Evolutionary conservation across 345 rosid genomes (phyloP).

Genomic region (Cardamine resedifolia): DNA sequence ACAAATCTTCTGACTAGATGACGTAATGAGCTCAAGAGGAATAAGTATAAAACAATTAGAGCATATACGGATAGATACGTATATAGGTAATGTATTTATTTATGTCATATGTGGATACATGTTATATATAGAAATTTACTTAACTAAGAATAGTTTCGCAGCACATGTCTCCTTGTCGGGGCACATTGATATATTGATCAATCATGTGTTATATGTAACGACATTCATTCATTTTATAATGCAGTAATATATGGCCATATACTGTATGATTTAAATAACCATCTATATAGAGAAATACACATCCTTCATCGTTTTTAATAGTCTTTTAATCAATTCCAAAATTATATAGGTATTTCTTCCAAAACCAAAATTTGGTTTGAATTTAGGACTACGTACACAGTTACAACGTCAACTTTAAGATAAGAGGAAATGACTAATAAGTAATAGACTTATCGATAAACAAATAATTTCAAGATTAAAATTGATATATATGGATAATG

Average conservation of each 20-base stretch:
- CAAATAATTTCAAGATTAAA: conserved; percentile 13
- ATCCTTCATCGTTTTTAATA: not conserved
- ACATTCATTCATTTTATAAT: conserved; percentile 36
- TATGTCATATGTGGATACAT: conserved; percentile 16
- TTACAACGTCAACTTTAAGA: conserved; percentile 20
- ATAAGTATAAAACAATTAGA: not conserved
- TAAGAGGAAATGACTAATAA: conserved; percentile 1
- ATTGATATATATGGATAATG: conserved; percentile 26
- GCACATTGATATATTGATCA: conserved; percentile 38
- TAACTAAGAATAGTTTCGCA: conserved; percentile 32
- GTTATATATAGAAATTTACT: conserved; percentile 23
- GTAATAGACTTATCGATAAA: conserved; percentile 4
- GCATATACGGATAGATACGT: conserved; percentile 8
- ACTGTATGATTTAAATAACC: conserved; percentile 7
- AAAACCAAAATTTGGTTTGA: conserved; percentile 19
- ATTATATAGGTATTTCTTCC: not conserved
- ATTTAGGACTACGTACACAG: conserved; percentile 27
- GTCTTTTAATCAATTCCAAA: not conserved
- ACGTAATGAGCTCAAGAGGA: conserved; percentile 19
- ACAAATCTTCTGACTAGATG: not conserved
- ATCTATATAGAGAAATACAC: conserved; percentile 3
- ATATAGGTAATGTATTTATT: conserved; percentile 19
- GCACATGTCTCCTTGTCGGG: conserved; percentile 45
- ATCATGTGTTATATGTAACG: conserved; percentile 30
- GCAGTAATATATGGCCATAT: conserved; percentile 16